Conservation (phyloP, 2,329 filamentous ascomycete genomes). For the Alternaria conjuncta region DNA sequence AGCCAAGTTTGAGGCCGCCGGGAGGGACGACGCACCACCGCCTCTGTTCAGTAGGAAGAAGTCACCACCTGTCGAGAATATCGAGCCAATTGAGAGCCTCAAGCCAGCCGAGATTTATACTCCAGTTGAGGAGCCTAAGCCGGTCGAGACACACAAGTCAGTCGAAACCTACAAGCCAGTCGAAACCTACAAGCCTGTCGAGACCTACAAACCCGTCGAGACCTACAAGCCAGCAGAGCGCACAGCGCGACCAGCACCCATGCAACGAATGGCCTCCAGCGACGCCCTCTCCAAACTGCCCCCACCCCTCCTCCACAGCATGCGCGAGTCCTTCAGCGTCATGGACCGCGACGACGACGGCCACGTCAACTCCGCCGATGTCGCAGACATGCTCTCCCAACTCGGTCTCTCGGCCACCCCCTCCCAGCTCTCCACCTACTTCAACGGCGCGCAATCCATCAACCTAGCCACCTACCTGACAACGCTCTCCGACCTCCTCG, state of each 20-base stretch:
- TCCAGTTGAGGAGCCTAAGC: constrained; percentile 1
- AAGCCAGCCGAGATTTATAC: neutral
- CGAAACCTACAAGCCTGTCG: neutral
- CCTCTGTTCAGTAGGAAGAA: constrained; percentile 15
- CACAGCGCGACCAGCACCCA: constrained; percentile 32
- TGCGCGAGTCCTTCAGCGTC: constrained; percentile 93
- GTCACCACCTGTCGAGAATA: constrained; percentile 2
- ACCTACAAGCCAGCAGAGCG: constrained; percentile 9
- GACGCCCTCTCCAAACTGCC: constrained; percentile 72
- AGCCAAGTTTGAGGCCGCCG: constrained; percentile 45
- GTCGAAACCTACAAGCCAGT: neutral
- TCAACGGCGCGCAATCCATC: constrained; percentile 74
- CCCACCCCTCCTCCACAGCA: constrained; percentile 80
- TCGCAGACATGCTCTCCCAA: constrained; percentile 85
- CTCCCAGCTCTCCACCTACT: constrained; percentile 79
- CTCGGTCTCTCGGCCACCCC: constrained; percentile 78
- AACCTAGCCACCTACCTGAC: constrained; percentile 87
- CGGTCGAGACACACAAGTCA: constrained; percentile 1
- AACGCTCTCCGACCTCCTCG: constrained; percentile 75
- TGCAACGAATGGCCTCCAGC: constrained; percentile 32
- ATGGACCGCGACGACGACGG: constrained; percentile 90
- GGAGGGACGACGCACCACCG: constrained; percentile 39
- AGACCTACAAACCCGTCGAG: constrained; percentile 50
- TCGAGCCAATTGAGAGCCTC: constrained; percentile 3
- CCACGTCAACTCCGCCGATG: constrained; percentile 78